phyloP scores from a whole-genome alignment of 2,329 filamentous ascomycete genomes.

The Cercospora beticola region DNA sequence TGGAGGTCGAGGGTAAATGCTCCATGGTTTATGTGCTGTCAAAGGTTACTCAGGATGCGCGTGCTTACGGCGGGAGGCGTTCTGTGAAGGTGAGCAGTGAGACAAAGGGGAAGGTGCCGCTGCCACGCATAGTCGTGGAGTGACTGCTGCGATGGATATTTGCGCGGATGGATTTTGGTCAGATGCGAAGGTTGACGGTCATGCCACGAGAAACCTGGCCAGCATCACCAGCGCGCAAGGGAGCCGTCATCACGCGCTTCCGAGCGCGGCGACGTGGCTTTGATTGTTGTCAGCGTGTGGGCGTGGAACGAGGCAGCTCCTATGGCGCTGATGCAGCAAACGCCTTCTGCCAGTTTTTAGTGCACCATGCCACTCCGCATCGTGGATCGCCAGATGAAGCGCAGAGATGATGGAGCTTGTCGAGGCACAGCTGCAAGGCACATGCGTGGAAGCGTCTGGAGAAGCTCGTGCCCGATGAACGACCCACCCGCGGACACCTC shows the following conservation, averaged over 20 bases:
- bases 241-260: constrained; percentile 5
- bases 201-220: neutral
- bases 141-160: neutral
- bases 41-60: neutral
- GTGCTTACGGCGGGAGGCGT: constrained; percentile 9
- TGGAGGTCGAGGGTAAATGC: constrained; percentile 15
- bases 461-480: neutral
- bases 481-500: neutral
- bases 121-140: constrained; percentile 3
- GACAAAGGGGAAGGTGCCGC: constrained; percentile 7
- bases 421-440: constrained; percentile 8
- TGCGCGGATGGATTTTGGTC: neutral
- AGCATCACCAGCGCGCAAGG: neutral
- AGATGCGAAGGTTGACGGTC: neutral
- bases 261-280: neutral
- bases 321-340: neutral
- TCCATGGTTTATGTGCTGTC: constrained; percentile 18
- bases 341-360: neutral
- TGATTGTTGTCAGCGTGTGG: neutral
- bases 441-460: constrained; percentile 4
- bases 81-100: neutral
- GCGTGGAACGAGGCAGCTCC: neutral
- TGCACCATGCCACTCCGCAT: neutral
- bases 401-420: neutral
- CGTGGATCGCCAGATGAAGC: neutral